A percentile compares a stretch with the other conserved stretches of the same genome.
phyloP scores from a whole-genome alignment of 345 rosid species.

The Toxicodendron radicans region DNA sequence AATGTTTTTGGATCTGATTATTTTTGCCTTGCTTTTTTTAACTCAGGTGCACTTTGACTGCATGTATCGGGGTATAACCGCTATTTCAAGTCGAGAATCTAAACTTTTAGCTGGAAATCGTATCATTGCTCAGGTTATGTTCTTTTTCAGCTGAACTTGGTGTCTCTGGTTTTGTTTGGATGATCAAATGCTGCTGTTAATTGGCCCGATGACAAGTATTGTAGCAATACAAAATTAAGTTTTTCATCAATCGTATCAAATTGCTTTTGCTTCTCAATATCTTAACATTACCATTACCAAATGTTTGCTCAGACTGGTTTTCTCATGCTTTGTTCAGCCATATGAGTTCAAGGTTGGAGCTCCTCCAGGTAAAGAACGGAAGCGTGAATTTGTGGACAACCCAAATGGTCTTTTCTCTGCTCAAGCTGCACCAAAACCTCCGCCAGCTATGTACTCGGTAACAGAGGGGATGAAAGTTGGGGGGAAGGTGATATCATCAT shows the following conservation, averaged over 20 bases:
- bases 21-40: neutral
- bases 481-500: slow-evolving; percentile 60
- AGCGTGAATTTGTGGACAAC: slow-evolving; percentile 81
- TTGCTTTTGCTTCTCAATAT: neutral
- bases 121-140: slow-evolving; percentile 70
- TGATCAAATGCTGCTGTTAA: too few species aligned
- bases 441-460: slow-evolving; percentile 78
- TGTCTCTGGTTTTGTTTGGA: neutral
- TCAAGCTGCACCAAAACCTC: slow-evolving; percentile 97
- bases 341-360: slow-evolving; percentile 88
- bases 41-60: slow-evolving; percentile 87
- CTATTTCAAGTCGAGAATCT: slow-evolving; percentile 82
- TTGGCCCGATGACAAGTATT: too few species aligned
- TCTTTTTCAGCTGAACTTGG: neutral
- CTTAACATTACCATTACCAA: too few species aligned
- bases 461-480: slow-evolving; percentile 89
- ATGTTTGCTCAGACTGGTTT: slow-evolving; percentile 12
- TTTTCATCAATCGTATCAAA: neutral
- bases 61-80: slow-evolving; percentile 69
- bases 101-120: slow-evolving; percentile 95
- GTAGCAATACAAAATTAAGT: too few species aligned
- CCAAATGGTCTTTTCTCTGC: slow-evolving; percentile 95
- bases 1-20: too few species aligned
- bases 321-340: slow-evolving; percentile 45
- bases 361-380: slow-evolving; percentile 83